phyloP scores from a whole-genome alignment of 2,329 filamentous ascomycete species.

The Xylariaceae sp. region DNA sequence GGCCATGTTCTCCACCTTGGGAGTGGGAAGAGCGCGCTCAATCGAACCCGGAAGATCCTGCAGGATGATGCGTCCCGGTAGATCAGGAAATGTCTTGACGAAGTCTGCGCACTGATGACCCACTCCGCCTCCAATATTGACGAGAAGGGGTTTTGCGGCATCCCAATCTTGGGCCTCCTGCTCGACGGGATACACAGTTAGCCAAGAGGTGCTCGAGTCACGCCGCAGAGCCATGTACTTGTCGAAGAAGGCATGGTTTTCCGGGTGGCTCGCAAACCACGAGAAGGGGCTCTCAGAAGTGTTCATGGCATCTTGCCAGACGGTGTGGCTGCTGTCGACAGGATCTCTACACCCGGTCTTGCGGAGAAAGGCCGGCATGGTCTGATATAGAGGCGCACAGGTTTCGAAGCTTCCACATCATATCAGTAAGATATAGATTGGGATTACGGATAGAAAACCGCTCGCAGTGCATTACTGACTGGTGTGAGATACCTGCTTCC shows the following conservation, averaged over 20 bases:
- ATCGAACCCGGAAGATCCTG: conserved; percentile 14
- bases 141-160: conserved; percentile 13
- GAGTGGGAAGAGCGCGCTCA: conserved; percentile 4
- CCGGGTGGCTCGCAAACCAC: conserved; percentile 14
- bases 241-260: conserved; percentile 10
- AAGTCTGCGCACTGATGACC: conserved; percentile 17
- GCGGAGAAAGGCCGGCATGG: conserved; percentile 14
- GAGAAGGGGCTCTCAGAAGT: conserved; percentile 8
- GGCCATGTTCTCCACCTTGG: conserved; percentile 11
- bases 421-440: too few relatives aligned
- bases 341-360: conserved; percentile 12
- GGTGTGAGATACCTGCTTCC: too few relatives aligned
- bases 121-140: conserved; percentile 16
- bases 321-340: conserved; percentile 4
- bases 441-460: too few relatives aligned
- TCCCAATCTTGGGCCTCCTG: conserved; percentile 6
- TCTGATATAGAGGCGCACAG: conserved; percentile 9
- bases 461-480: too few relatives aligned
- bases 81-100: conserved; percentile 8
- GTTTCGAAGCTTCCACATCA: conserved; percentile 13
- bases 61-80: conserved; percentile 11
- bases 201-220: conserved; percentile 11
- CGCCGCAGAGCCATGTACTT: conserved; percentile 16
- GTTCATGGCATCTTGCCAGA: conserved; percentile 11
- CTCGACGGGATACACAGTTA: conserved; percentile 14